These are phyloP conservation scores for Saccharomyces hybrid DNA, from an alignment of 1,139 yeast genomes.

Conservation along the genomic window DNA sequence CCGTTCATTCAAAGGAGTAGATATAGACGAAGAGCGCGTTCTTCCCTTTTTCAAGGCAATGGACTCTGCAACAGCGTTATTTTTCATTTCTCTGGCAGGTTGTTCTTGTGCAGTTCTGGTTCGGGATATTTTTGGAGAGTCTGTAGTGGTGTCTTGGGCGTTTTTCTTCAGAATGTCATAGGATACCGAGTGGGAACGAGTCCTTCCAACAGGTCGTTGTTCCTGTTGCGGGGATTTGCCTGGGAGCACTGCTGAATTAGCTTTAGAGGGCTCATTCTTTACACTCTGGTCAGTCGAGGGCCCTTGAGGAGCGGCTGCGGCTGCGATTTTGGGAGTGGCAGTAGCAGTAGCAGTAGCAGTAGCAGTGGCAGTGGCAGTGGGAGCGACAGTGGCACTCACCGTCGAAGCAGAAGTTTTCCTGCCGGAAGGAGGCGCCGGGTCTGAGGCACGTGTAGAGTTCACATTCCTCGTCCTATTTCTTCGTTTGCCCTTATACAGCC, in stretches of 20 bases:
- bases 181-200: neutral
- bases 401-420: conserved; percentile 1
- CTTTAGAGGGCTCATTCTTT: neutral
- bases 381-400: neutral
- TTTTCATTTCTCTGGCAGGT: neutral
- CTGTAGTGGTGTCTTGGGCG: neutral
- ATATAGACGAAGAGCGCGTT: conserved; percentile 9
- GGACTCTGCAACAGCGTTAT: neutral
- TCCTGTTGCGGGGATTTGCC: neutral
- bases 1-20: conserved; percentile 13
- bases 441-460: neutral
- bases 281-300: neutral
- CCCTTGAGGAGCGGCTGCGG: neutral
- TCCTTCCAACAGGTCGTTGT: neutral
- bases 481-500: conserved; percentile 28
- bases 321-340: neutral
- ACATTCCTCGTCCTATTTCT: conserved; percentile 3
- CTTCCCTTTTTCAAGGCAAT: neutral
- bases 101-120: neutral
- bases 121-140: neutral
- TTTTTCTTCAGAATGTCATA: neutral
- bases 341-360: neutral
- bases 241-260: neutral
- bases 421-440: neutral
- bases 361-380: neutral